Conservation (phyloP, 164 flowering plant genomes). For the Amborella trichopoda region DNA sequence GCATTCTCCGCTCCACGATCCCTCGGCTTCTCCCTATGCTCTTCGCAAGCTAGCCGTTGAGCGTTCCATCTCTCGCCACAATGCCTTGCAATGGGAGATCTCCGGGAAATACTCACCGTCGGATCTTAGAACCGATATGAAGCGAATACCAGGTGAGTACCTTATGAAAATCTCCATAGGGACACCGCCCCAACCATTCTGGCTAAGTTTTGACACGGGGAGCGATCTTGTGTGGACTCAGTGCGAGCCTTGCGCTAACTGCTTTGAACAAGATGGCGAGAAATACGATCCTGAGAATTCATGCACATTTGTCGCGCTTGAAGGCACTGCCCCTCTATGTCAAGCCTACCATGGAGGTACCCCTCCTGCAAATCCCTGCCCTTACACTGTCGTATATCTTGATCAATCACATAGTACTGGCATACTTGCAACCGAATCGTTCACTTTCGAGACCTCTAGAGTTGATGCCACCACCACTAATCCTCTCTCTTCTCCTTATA, state of each 20-base stretch:
- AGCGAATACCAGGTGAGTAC: conserved; percentile 3
- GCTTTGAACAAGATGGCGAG: conserved; percentile 14
- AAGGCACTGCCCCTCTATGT: conserved; percentile 27
- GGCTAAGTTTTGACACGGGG: conserved; percentile 21
- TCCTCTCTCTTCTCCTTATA: too few species aligned
- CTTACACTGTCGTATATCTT: conserved; percentile 16
- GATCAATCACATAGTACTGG: conserved; percentile 30
- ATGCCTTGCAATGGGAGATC: neutral
- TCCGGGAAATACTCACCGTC: neutral
- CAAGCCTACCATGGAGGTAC: neutral
- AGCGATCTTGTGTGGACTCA: conserved; percentile 33
- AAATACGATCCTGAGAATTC: conserved; percentile 20
- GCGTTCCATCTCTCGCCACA: neutral
- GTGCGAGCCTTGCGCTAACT: conserved; percentile 21
- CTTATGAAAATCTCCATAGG: conserved; percentile 17
- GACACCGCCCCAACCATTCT: conserved; percentile 8
- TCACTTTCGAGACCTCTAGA: conserved; percentile 25
- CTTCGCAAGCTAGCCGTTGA: neutral
- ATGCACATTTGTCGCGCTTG: conserved; percentile 21
- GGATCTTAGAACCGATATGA: neutral
- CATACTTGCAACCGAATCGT: conserved; percentile 22
- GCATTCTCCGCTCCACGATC: neutral
- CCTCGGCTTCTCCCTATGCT: neutral
- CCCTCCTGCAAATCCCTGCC: conserved; percentile 3
- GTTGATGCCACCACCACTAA: too few species aligned